Percentiles rank a stretch among this genome's conserved stretches.
Evolutionary conservation across 2,329 filamentous ascomycete species (phyloP).

Genomic region (Fusarium zealandicum): DNA sequence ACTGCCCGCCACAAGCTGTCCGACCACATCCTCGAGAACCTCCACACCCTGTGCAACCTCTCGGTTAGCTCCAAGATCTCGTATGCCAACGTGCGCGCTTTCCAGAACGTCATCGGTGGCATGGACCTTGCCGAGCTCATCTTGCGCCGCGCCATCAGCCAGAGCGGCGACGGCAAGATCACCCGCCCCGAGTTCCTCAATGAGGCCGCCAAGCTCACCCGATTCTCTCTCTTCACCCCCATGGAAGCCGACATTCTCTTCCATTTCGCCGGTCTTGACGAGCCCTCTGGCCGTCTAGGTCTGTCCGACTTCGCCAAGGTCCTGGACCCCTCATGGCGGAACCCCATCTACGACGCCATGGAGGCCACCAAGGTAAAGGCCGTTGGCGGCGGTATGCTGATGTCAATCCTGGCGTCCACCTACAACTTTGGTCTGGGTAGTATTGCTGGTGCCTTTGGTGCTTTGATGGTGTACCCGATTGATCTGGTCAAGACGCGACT

Average conservation of each 20-base stretch:
- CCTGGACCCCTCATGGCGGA: slow-evolving; percentile 90
- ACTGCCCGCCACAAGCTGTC: slow-evolving; percentile 96
- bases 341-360: slow-evolving; percentile 60
- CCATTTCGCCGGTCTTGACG: slow-evolving; percentile 94
- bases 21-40: slow-evolving; percentile 90
- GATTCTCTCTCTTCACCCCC: slow-evolving; percentile 95
- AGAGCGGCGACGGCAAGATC: slow-evolving; percentile 90
- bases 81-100: slow-evolving; percentile 95
- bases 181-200: slow-evolving; percentile 93
- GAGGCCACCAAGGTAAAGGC: slow-evolving; percentile 52
- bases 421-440: slow-evolving; percentile 93
- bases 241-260: slow-evolving; percentile 99
- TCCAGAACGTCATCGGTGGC: slow-evolving; percentile 97
- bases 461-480: slow-evolving; percentile 99
- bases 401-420: slow-evolving; percentile 69
- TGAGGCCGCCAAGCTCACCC: slow-evolving; percentile 87
- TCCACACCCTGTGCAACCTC: slow-evolving; percentile 94
- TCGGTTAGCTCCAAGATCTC: slow-evolving; percentile 91
- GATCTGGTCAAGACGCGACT: slow-evolving; percentile 98
- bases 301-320: slow-evolving; percentile 92
- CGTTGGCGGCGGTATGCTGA: slow-evolving; percentile 55
- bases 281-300: slow-evolving; percentile 83
- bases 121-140: slow-evolving; percentile 98
- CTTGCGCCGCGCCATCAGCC: slow-evolving; percentile 82
- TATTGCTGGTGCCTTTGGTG: slow-evolving; percentile 93